These are phyloP conservation scores for Peronospora farinosa DNA, from an alignment of 352 stramenopile genomes.

Conservation along the genomic window DNA sequence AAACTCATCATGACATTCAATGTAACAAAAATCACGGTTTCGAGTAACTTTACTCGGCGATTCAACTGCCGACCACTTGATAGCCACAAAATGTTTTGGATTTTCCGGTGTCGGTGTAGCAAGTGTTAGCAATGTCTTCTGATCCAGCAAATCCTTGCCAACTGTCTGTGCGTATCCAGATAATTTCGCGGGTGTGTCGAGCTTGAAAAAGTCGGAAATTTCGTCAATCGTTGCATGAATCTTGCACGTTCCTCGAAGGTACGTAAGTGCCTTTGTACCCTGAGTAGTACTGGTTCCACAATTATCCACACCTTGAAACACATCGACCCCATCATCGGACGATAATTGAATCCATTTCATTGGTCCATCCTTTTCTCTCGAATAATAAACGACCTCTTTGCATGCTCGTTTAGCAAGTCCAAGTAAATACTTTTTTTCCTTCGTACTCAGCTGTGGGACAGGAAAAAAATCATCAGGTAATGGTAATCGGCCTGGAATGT, in stretches of 20 bases:
- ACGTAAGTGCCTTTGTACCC: constrained; percentile 46
- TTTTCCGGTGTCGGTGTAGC: constrained; percentile 58
- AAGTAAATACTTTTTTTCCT: constrained; percentile 64
- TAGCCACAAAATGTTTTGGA: constrained; percentile 75
- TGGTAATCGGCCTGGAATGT: constrained; percentile 34
- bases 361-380: constrained; percentile 50
- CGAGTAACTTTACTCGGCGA: constrained; percentile 67
- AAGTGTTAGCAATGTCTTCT: constrained; percentile 68
- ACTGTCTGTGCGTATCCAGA: constrained; percentile 64
- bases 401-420: constrained; percentile 69
- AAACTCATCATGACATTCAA: constrained; percentile 83
- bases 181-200: constrained; percentile 68
- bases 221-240: constrained; percentile 79
- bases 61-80: constrained; percentile 79
- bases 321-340: constrained; percentile 62
- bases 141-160: constrained; percentile 71
- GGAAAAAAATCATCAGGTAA: constrained; percentile 68
- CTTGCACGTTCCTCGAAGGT: constrained; percentile 54
- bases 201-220: constrained; percentile 72
- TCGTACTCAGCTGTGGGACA: constrained; percentile 46
- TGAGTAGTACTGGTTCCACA: constrained; percentile 10
- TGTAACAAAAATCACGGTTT: constrained; percentile 79
- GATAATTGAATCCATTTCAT: constrained; percentile 77
- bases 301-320: constrained; percentile 68
- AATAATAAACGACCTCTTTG: constrained; percentile 85